phyloP scores from a whole-genome alignment of 345 rosid genomes.

The Salix arbutifolia region DNA sequence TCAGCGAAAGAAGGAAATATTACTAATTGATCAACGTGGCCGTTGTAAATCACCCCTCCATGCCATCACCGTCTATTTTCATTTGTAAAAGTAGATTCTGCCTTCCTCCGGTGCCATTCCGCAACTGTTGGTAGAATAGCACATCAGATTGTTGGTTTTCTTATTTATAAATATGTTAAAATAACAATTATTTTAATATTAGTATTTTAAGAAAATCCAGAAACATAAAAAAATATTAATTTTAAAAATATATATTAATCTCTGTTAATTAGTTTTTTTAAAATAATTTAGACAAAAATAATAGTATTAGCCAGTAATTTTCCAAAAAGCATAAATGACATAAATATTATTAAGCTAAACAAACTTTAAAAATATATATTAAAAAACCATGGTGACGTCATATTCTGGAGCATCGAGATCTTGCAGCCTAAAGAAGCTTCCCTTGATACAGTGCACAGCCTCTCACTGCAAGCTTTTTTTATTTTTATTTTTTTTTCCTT shows the following conservation, averaged over 20 bases:
- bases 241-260: too few species aligned
- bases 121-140: too few species aligned
- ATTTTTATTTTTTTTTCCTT: not conserved
- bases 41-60: not conserved
- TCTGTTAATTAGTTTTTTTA: too few species aligned
- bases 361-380: not conserved
- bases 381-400: conserved; percentile 36
- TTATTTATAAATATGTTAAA: not conserved
- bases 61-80: conserved; percentile 23
- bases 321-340: not conserved
- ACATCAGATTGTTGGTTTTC: too few species aligned
- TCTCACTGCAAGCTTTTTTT: not conserved
- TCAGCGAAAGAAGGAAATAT: conserved; percentile 15
- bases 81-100: conserved; percentile 1
- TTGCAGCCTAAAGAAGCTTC: conserved; percentile 61
- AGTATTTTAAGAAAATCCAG: fast-evolving
- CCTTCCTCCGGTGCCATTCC: conserved; percentile 25
- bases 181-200: not conserved
- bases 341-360: not conserved
- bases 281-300: not conserved
- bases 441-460: conserved; percentile 5
- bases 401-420: conserved; percentile 58
- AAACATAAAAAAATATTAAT: too few species aligned
- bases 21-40: not conserved
- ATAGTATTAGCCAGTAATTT: too few species aligned